phyloP scores from a whole-genome alignment of 495 filamentous ascomycete genomes.

The Monascus purpureus region DNA sequence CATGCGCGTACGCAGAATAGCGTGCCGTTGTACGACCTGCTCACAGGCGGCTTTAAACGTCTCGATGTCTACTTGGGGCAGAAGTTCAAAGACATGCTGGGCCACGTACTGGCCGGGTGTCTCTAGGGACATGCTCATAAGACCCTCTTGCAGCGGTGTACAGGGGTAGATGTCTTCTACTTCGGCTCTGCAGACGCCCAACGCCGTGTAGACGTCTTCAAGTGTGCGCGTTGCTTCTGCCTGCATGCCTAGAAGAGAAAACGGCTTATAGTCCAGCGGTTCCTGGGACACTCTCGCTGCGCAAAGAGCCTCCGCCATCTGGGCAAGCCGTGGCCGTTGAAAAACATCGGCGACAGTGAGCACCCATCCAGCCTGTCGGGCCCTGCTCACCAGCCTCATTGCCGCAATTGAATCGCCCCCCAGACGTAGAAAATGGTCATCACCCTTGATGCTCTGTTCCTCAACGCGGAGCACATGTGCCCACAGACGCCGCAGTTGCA shows the following conservation, averaged over 20 bases:
- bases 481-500: slow-evolving; percentile 17
- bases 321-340: slow-evolving; percentile 14
- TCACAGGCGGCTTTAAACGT: slow-evolving; percentile 20
- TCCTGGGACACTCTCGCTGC: not conserved
- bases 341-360: slow-evolving; percentile 24
- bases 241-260: slow-evolving; percentile 4
- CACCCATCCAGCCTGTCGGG: slow-evolving; percentile 8
- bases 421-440: slow-evolving; percentile 31
- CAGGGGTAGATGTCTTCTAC: slow-evolving; percentile 38
- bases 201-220: slow-evolving; percentile 1
- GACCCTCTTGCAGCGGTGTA: slow-evolving; percentile 43
- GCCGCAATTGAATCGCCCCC: slow-evolving; percentile 41
- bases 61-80: not conserved
- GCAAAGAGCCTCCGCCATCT: slow-evolving; percentile 14
- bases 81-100: not conserved
- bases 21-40: slow-evolving; percentile 13
- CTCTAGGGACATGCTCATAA: slow-evolving; percentile 35
- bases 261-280: slow-evolving; percentile 1
- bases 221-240: slow-evolving; percentile 18
- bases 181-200: slow-evolving; percentile 15
- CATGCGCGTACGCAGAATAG: slow-evolving; percentile 32
- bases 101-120: slow-evolving; percentile 17
- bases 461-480: slow-evolving; percentile 12
- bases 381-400: slow-evolving; percentile 17
- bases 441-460: slow-evolving; percentile 2